Base-by-base conservation (phyloP, 768 basidiomycete genomes). In the Mycena galopus region DNA sequence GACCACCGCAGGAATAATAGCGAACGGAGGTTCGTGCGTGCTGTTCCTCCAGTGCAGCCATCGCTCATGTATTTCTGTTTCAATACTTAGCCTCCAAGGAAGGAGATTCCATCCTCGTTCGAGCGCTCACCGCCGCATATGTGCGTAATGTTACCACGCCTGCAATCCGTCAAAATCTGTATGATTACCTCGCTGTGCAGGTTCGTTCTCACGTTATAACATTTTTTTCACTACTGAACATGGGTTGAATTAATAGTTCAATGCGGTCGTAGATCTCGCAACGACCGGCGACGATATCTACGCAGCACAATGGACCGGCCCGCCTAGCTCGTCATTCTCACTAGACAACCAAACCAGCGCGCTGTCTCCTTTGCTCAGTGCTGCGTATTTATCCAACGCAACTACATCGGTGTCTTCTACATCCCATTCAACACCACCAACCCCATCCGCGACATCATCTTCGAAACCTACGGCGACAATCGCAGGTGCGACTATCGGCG, bases 171-270 rank as follows among this genome's bases (percentile, higher is more conserved):
- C 35, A 25, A 21, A 58, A 33, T 19, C n/a, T 73, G 57, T 37
- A 59, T 27, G 67, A 62, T n/a, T 73, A 63, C 35, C 19, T 73
- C 21, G 62, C 37, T 10, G 72, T 73, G 17, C 72, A 73, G 67
- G 72, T 73, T 32, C 30, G 60, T 35, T n/a, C 2, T 23, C 10
- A 51, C 4, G 10, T 25, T 39, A 27, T 25, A 33, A 19, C 27
- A 30, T 19, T 3, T 4, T 17, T 47, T 4, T 29, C 29, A 25
- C 21, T 12, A 21, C 39, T 65, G n/a, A 51, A n/a, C 33, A 39
- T 14, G 7, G 25, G 5, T 39, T 39, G 39, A 35, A 33, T 30
- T 32, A 11, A 17, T 39, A 68, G 35, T 67, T 53, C 42, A 62
- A 62, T 21, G 61, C 61, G 19, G 42, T 62, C 27, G 11, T 32